Percentiles rank a stretch among this genome's conserved stretches.
Evolutionary conservation across 345 rosid species (phyloP).

Genomic region (Camelina hispida): DNA sequence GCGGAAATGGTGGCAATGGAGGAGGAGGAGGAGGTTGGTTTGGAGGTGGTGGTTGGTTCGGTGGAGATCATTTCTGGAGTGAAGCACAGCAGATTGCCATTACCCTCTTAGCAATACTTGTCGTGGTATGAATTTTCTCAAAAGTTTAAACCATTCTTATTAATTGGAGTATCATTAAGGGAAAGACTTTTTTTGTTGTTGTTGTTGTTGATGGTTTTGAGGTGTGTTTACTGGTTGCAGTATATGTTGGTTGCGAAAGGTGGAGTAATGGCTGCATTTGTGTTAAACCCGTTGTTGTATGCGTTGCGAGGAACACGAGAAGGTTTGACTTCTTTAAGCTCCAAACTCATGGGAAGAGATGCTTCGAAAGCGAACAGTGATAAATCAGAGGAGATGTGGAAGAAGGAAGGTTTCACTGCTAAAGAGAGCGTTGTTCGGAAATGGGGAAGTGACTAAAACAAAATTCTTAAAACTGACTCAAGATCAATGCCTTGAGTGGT

Average conservation of each 20-base stretch:
- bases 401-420: conserved; percentile 57
- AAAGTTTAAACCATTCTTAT: background rate
- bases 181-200: background rate
- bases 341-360: conserved; percentile 52
- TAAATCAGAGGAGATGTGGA: conserved; percentile 43
- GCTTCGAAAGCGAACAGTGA: conserved; percentile 36
- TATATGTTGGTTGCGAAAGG: conserved; percentile 79
- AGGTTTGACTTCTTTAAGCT: conserved; percentile 54
- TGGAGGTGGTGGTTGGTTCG: conserved; percentile 88
- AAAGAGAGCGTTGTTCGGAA: conserved; percentile 76
- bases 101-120: conserved; percentile 63
- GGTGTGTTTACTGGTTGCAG: conserved; percentile 49
- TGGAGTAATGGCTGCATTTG: conserved; percentile 65
- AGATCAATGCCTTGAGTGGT: background rate
- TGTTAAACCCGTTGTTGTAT: conserved; percentile 74
- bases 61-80: conserved; percentile 76
- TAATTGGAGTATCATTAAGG: background rate
- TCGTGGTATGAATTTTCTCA: conserved; percentile 58
- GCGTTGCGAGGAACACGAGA: conserved; percentile 74
- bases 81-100: conserved; percentile 73
- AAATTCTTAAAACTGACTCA: background rate
- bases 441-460: conserved; percentile 75
- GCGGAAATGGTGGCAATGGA: conserved; percentile 64
- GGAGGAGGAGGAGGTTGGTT: conserved; percentile 91
- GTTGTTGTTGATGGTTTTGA: background rate